Percentiles rank a stretch among this genome's conserved stretches.
phyloP scores from a whole-genome alignment of 2,329 filamentous ascomycete species.

The Pseudogymnoascus sp. region DNA sequence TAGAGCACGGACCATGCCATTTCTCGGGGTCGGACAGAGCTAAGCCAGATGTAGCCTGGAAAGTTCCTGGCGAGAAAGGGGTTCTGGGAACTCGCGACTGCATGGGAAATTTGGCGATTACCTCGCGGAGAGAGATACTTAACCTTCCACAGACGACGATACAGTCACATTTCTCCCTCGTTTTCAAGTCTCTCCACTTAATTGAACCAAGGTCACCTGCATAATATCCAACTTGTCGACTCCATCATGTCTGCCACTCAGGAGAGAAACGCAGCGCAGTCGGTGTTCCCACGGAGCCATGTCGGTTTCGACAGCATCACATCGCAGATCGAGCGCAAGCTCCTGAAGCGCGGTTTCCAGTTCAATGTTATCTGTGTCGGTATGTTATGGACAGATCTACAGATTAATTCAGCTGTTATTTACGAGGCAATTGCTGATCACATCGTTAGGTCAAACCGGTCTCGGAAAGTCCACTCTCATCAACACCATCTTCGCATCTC shows the following conservation, averaged over 20 bases:
- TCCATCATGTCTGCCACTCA: constrained; percentile 26
- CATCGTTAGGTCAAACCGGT: constrained; percentile 76
- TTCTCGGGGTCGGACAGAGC: neutral
- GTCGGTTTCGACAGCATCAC: constrained; percentile 99
- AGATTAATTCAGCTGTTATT: neutral
- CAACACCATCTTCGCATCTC: constrained; percentile 99
- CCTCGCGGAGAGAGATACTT: constrained; percentile 9
- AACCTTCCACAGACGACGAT: constrained; percentile 3
- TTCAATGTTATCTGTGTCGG: constrained; percentile 99
- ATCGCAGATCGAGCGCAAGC: constrained; percentile 98
- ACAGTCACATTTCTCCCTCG: neutral
- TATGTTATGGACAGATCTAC: constrained; percentile 44
- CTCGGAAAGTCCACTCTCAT: constrained; percentile 98
- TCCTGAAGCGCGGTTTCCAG: constrained; percentile 98
- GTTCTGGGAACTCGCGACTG: constrained; percentile 4
- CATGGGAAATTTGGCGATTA: constrained; percentile 10
- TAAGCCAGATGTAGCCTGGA: constrained; percentile 5
- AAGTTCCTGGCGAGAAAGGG: constrained; percentile 10
- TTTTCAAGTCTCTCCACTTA: neutral
- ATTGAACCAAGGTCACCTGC: neutral
- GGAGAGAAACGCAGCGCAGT: constrained; percentile 26
- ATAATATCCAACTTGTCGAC: neutral
- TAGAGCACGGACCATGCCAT: constrained; percentile 4
- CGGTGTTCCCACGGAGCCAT: constrained; percentile 83
- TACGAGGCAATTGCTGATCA: constrained; percentile 17